Evolutionary conservation across 1,139 yeast species (phyloP).

Genomic region (Martiniozyma asiatica): DNA sequence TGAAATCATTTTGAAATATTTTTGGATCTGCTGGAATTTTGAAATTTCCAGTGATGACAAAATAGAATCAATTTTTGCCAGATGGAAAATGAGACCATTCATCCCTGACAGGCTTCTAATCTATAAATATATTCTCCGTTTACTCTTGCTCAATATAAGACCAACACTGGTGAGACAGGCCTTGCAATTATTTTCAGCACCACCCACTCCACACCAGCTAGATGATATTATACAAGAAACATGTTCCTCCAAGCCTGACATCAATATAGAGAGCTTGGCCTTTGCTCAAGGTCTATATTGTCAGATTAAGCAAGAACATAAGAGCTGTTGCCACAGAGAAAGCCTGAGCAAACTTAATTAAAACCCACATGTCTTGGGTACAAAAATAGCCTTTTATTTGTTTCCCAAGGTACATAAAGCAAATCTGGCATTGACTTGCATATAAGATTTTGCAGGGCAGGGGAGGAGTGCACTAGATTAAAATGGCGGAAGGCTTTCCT

Average conservation of each 20-base stretch:
- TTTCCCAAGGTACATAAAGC: too few relatives aligned
- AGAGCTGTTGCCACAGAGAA: too few relatives aligned
- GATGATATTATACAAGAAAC: constrained; percentile 11
- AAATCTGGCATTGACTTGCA: too few relatives aligned
- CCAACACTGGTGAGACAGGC: constrained; percentile 15
- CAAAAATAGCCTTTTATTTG: too few relatives aligned
- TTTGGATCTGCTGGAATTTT: constrained; percentile 29
- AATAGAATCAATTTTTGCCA: constrained; percentile 9
- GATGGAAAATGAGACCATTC: constrained; percentile 13
- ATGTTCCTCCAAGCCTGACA: constrained; percentile 4
- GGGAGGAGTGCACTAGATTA: too few relatives aligned
- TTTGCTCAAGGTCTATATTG: constrained; percentile 11
- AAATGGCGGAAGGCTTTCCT: too few relatives aligned
- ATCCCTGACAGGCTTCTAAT: constrained; percentile 13
- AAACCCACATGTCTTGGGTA: too few relatives aligned
- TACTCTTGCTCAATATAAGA: constrained; percentile 13
- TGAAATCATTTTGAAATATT: constrained; percentile 27
- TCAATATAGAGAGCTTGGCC: constrained; percentile 9
- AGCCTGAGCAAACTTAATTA: too few relatives aligned
- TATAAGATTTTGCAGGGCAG: too few relatives aligned
- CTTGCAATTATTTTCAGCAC: constrained; percentile 14
- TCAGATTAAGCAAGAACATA: constrained; percentile 15
- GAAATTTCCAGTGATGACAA: constrained; percentile 9
- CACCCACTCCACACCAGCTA: constrained; percentile 17
- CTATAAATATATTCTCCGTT: constrained; percentile 12